Evolutionary conservation across 2,329 filamentous ascomycete genomes (phyloP).

Genomic region (Aschersonia sp.): DNA sequence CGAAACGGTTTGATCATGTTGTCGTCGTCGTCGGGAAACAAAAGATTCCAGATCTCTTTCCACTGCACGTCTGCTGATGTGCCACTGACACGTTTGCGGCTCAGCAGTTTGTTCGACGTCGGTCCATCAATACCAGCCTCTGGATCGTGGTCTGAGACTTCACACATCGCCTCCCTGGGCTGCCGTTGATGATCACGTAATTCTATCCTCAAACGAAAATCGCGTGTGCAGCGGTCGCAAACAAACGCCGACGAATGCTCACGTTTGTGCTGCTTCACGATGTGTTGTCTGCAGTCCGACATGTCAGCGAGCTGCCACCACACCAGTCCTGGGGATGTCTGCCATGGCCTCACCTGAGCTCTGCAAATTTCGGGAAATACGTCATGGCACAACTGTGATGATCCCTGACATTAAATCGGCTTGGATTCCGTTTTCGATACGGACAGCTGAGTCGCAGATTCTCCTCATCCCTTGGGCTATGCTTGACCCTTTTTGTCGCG

Average conservation of each 20-base stretch:
- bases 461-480: slow-evolving; percentile 20
- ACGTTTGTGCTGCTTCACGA: slow-evolving; percentile 27
- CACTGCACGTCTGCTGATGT: slow-evolving; percentile 23
- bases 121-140: slow-evolving; percentile 25
- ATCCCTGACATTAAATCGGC: slow-evolving; percentile 29
- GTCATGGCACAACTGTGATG: slow-evolving; percentile 28
- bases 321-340: background rate
- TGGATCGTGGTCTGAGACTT: slow-evolving; percentile 23
- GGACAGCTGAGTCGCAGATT: slow-evolving; percentile 27
- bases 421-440: slow-evolving; percentile 28
- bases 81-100: slow-evolving; percentile 22
- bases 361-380: slow-evolving; percentile 25
- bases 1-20: slow-evolving; percentile 15
- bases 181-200: slow-evolving; percentile 23
- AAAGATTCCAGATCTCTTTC: slow-evolving; percentile 26
- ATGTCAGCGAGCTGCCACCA: slow-evolving; percentile 1
- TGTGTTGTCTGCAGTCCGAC: slow-evolving; percentile 18
- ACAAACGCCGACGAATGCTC: slow-evolving; percentile 24
- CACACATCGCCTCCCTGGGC: slow-evolving; percentile 26
- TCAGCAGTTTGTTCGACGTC: slow-evolving; percentile 23
- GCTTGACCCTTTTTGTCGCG: slow-evolving; percentile 15
- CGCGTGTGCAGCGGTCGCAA: slow-evolving; percentile 24
- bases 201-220: slow-evolving; percentile 22
- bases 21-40: slow-evolving; percentile 25
- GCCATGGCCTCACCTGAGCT: slow-evolving; percentile 17